phyloP scores from a whole-genome alignment of 1,139 yeast species.

The Hansenula lynferdii region DNA sequence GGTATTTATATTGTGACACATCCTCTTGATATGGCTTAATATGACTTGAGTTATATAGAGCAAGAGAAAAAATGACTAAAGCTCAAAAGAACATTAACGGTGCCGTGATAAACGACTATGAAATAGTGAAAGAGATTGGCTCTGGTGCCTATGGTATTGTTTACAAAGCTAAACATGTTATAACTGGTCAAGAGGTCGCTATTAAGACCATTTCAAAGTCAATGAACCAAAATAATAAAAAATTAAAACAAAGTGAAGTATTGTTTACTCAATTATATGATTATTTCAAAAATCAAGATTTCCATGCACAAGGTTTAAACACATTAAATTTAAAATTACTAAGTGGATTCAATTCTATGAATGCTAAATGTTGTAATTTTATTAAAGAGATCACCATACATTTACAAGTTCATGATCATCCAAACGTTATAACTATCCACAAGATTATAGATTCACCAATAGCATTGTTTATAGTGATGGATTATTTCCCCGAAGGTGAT shows the following conservation, averaged over 20 bases:
- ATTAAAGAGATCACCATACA: slow-evolving; percentile 72
- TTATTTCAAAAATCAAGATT: slow-evolving; percentile 11
- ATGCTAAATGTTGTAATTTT: slow-evolving; percentile 38
- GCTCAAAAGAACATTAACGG: slow-evolving; percentile 9
- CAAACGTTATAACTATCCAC: slow-evolving; percentile 70
- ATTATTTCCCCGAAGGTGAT: slow-evolving; percentile 79
- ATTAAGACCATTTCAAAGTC: slow-evolving; percentile 67
- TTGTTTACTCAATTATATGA: slow-evolving; percentile 20
- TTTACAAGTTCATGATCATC: slow-evolving; percentile 69
- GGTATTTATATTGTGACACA: slow-evolving; percentile 1
- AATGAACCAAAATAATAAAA: slow-evolving; percentile 23
- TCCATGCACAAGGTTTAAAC: slow-evolving; percentile 11
- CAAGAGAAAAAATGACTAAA: background rate
- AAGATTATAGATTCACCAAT: slow-evolving; percentile 58
- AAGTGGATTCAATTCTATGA: slow-evolving; percentile 30
- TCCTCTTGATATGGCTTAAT: background rate
- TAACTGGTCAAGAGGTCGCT: slow-evolving; percentile 52
- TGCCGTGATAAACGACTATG: slow-evolving; percentile 36
- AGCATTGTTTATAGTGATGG: slow-evolving; percentile 71
- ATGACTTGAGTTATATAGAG: no score
- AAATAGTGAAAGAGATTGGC: slow-evolving; percentile 59
- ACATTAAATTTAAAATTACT: slow-evolving; percentile 41
- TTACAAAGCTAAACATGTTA: slow-evolving; percentile 58
- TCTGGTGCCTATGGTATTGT: slow-evolving; percentile 89
- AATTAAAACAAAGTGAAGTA: slow-evolving; percentile 23